Percentiles rank a stretch among this genome's conserved stretches.
Conservation (phyloP, 1,284 basidiomycete genomes). For the Anthracocystis setariae region DNA sequence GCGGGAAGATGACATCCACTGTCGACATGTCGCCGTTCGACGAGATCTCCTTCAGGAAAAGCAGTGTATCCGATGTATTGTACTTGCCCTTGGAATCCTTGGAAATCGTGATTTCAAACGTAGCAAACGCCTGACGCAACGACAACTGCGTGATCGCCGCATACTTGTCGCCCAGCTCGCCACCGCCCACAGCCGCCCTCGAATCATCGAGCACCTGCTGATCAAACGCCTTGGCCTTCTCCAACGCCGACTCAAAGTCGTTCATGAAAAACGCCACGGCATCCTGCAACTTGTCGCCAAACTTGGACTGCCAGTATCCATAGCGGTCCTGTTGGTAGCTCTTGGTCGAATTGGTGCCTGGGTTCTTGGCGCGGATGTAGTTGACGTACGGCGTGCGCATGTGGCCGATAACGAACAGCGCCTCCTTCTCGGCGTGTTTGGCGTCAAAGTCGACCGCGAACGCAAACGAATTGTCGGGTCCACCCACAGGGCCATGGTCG, state of each 20-base stretch:
- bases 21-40: slow-evolving; percentile 67
- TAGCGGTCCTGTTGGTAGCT: slow-evolving; percentile 61
- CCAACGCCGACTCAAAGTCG: slow-evolving; percentile 75
- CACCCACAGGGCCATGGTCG: slow-evolving; percentile 52
- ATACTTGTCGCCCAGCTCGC: slow-evolving; percentile 59
- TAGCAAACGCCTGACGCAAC: slow-evolving; percentile 61
- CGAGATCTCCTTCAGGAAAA: slow-evolving; percentile 65
- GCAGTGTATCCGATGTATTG: slow-evolving; percentile 68
- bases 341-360: slow-evolving; percentile 43
- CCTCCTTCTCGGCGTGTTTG: slow-evolving; percentile 50
- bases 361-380: slow-evolving; percentile 53
- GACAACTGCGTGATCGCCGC: slow-evolving; percentile 64
- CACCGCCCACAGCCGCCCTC: slow-evolving; percentile 56
- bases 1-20: slow-evolving; percentile 67
- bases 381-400: slow-evolving; percentile 61
- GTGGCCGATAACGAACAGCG: slow-evolving; percentile 60
- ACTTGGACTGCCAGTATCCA: slow-evolving; percentile 63
- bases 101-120: slow-evolving; percentile 62
- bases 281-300: slow-evolving; percentile 65
- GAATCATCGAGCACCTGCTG: slow-evolving; percentile 59
- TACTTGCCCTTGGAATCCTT: slow-evolving; percentile 47
- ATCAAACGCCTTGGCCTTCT: slow-evolving; percentile 68
- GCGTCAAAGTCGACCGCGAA: slow-evolving; percentile 61
- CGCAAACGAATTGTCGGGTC: slow-evolving; percentile 63
- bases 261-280: slow-evolving; percentile 70